A percentile compares a stretch with the other conserved stretches of the same genome.
Conservation (phyloP, 2,329 filamentous ascomycete genomes). For the Ophiostoma sp. region DNA sequence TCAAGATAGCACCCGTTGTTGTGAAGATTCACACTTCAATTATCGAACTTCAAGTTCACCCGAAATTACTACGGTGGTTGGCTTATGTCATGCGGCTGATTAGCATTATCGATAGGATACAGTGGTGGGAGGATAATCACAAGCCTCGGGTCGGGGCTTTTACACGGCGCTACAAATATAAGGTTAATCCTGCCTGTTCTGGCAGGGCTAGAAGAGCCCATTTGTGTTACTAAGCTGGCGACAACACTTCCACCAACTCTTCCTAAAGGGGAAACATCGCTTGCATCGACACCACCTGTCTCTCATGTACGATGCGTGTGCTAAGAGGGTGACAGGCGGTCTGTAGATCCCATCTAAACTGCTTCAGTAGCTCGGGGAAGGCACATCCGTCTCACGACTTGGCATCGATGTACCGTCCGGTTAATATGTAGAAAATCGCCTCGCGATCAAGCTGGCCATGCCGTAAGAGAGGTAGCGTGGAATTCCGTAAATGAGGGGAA, state of each 20-base stretch:
- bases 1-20: neutral
- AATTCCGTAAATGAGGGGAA: too few relatives aligned
- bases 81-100: neutral
- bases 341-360: neutral
- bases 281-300: neutral
- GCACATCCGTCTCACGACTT: neutral
- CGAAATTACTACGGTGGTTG: neutral
- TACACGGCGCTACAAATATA: neutral
- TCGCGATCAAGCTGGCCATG: too few relatives aligned
- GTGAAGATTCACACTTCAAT: neutral
- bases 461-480: too few relatives aligned
- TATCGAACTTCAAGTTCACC: neutral
- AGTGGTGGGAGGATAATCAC: neutral
- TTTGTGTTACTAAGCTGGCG: neutral
- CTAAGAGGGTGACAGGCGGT: neutral
- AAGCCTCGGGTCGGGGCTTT: neutral
- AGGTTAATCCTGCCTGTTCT: neutral
- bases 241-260: neutral
- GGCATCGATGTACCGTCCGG: neutral
- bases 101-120: slow-evolving; percentile 5
- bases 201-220: neutral
- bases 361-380: neutral
- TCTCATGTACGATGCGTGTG: neutral
- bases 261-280: slow-evolving; percentile 14
- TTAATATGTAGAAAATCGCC: neutral